Conservation (phyloP, 2,329 filamentous ascomycete species). For the Aspergillus aculeatinus region DNA sequence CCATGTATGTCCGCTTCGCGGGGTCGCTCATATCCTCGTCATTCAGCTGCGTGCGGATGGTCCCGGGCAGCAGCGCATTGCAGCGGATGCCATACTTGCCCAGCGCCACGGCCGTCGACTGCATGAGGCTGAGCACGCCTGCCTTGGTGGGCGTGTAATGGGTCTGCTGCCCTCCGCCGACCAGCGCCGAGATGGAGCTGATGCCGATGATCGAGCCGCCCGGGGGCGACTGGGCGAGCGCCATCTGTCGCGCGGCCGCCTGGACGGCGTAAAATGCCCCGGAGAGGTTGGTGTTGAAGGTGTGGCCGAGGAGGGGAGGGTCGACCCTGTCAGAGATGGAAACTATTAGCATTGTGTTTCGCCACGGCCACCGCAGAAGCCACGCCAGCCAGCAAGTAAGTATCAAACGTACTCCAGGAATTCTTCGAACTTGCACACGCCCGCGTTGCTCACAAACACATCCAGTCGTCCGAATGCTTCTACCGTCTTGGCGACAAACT, state of each 20-base stretch:
- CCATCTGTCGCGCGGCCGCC: conserved; percentile 82
- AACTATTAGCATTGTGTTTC: no score
- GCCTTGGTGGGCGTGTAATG: conserved; percentile 92
- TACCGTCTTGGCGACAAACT: conserved; percentile 67
- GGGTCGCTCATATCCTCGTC: conserved; percentile 76
- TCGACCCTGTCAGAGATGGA: conserved; percentile 52
- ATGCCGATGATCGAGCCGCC: conserved; percentile 71
- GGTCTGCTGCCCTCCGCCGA: conserved; percentile 71
- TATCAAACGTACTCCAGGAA: conserved; percentile 64
- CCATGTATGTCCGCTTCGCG: conserved; percentile 73
- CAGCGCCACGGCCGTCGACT: conserved; percentile 75
- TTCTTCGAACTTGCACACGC: conserved; percentile 83
- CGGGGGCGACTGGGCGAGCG: conserved; percentile 63
- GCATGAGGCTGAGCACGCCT: conserved; percentile 76
- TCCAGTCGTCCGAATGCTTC: conserved; percentile 58
- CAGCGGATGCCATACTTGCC: conserved; percentile 75
- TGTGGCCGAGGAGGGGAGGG: conserved; percentile 67
- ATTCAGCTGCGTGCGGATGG: conserved; percentile 79
- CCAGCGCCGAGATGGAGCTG: conserved; percentile 42
- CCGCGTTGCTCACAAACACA: conserved; percentile 85
- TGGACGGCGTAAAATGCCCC: conserved; percentile 88
- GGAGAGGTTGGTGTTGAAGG: conserved; percentile 76
- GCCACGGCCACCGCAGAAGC: background rate
- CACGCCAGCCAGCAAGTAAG: background rate
- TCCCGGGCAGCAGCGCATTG: conserved; percentile 80